Conservation (phyloP, 345 rosid genomes). For the Eucalyptus viminalis region DNA sequence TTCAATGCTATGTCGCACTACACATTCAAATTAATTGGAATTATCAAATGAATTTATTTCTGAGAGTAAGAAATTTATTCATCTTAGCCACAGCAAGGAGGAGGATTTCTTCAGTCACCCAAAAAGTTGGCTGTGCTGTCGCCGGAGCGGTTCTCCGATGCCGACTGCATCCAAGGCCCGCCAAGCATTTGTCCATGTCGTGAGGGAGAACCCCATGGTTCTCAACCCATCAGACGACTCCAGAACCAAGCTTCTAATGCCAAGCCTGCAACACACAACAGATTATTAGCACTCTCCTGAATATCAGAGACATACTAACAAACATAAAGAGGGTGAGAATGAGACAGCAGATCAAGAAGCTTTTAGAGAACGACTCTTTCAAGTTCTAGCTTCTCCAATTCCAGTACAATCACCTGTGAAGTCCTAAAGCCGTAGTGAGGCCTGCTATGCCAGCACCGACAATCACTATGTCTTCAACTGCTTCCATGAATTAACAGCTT, state of each 20-base stretch:
- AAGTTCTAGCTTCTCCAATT: no score
- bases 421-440: no score
- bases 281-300: no score
- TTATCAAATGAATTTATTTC: no score
- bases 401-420: no score
- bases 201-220: slow-evolving; percentile 37
- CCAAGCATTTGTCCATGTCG: slow-evolving; percentile 43
- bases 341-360: background rate
- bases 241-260: slow-evolving; percentile 54
- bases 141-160: background rate
- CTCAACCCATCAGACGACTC: slow-evolving; percentile 54
- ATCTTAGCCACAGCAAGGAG: background rate
- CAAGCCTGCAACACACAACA: slow-evolving; percentile 16
- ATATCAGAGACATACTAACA: background rate
- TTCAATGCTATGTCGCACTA: no score
- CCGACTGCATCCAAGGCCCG: background rate
- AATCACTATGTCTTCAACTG: no score
- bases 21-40: no score
- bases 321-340: background rate
- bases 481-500: no score
- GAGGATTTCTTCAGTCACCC: slow-evolving; percentile 4
- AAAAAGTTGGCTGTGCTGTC: background rate
- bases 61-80: no score
- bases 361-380: background rate
- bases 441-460: no score